These are phyloP conservation scores for Acer campestre DNA, from an alignment of 345 rosid species.

Conservation along the genomic window DNA sequence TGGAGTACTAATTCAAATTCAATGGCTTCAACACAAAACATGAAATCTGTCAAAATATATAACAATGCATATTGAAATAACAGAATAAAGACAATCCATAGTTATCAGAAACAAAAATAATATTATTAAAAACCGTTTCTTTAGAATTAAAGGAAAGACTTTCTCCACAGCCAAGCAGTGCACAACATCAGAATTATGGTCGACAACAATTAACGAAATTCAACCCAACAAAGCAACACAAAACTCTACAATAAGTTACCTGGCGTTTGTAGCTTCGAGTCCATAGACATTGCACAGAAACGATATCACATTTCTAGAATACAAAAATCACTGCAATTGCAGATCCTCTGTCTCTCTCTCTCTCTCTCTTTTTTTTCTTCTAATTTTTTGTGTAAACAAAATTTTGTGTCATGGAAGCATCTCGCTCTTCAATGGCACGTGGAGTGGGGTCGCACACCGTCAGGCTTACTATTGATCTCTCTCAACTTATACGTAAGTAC, in stretches of 20 bases:
- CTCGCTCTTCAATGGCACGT: too few relatives aligned
- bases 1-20: background rate
- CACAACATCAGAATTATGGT: background rate
- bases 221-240: too few relatives aligned
- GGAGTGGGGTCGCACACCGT: background rate
- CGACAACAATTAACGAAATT: too few relatives aligned
- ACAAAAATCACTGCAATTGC: background rate
- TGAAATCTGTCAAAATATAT: background rate
- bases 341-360: background rate
- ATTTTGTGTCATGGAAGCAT: background rate
- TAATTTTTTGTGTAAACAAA: background rate
- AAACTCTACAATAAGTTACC: background rate
- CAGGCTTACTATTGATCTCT: too few relatives aligned
- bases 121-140: too few relatives aligned
- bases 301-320: background rate
- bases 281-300: conserved; percentile 12
- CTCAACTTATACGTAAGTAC: too few relatives aligned
- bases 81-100: background rate
- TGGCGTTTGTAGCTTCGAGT: background rate
- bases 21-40: background rate
- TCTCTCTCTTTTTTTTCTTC: too few relatives aligned
- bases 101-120: too few relatives aligned
- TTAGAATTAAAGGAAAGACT: too few relatives aligned
- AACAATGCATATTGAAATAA: background rate
- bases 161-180: background rate